These are phyloP conservation scores for Pyrenochaeta sp. DNA, from an alignment of 2,329 filamentous ascomycete species.

Conservation along the genomic window DNA sequence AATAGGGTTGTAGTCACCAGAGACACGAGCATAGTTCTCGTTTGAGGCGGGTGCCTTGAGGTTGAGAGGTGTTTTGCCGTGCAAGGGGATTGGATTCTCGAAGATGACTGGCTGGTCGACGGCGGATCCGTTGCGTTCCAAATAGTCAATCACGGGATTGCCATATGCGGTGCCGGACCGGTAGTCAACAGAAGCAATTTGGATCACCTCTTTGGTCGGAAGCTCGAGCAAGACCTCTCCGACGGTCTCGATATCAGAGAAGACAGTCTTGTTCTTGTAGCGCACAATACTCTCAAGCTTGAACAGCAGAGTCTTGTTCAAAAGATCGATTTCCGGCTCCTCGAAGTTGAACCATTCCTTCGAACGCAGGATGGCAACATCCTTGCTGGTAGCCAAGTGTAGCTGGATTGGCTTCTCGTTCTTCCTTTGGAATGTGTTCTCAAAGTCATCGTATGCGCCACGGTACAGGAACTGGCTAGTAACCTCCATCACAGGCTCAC, in stretches of 20 bases:
- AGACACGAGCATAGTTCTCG: conserved; percentile 97
- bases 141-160: conserved; percentile 96
- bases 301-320: conserved; percentile 95
- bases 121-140: conserved; percentile 87
- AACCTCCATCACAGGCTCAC: conserved; percentile 93
- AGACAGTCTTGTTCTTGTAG: conserved; percentile 94
- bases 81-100: conserved; percentile 95
- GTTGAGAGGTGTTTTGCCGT: conserved; percentile 86
- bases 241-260: conserved; percentile 88
- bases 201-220: conserved; percentile 95
- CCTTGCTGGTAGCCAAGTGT: conserved; percentile 84
- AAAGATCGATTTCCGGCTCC: conserved; percentile 83
- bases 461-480: conserved; percentile 98
- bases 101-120: conserved; percentile 98
- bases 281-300: conserved; percentile 89
- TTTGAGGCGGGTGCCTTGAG: conserved; percentile 94
- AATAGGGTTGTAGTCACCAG: conserved; percentile 98
- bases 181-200: conserved; percentile 97
- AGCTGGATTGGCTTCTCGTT: conserved; percentile 94
- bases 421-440: conserved; percentile 99
- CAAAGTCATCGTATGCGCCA: conserved; percentile 88
- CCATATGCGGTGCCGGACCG: conserved; percentile 90
- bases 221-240: conserved; percentile 94
- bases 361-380: conserved; percentile 90
- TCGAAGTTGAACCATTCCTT: conserved; percentile 97